Evolutionary conservation across 768 basidiomycete species (phyloP), one percentile per base, ranked within the genome.

Genomic region (Hysterangium stoloniferum): DNA sequence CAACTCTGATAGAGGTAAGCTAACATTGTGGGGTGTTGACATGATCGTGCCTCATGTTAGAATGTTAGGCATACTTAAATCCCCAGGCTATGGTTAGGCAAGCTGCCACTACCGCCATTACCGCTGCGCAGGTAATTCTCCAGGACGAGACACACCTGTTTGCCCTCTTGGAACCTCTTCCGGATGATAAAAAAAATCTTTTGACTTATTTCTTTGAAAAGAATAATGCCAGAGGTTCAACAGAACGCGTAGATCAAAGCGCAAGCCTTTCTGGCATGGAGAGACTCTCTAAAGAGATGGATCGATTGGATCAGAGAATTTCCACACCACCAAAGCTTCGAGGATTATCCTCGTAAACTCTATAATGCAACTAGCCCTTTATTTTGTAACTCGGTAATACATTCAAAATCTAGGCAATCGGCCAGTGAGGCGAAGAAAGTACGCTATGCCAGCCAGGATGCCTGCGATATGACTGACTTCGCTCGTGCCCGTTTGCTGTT

Each of bases 101-200:
- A 65, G 82, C 87, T 0, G 87, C 86, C 2, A 86, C 89, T 2
- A 82, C 83, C 1, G 73, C 79, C 12, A 88, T 90, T 60, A 87
- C 89, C 54, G 84, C 90, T 12, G 85, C 87, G 0, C 90, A 92
- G 58, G 71, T 90, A 28, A 81, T 91, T 49, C 68, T 93, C 34
- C 77, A 80, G 22, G 89, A 93, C 60, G 90, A 92, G 61, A 80
- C 81, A 0, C 86, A 89, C 56, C 70, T 93, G 1, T 93, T 93
- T 58, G 71, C 78, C 32, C 76, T 93, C 15, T 68, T 93, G 38
- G 86, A 88, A 52, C 86, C 84, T 4, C 71, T 93, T 35, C 80
- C 86, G n/a, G 84, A 89, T 54, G 87, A 88, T 59, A 89, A 92
- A 73, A 91, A 90, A 73, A 91, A 93, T 61, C 70, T 92, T 15